Evolutionary conservation across 495 filamentous ascomycete genomes (phyloP), one percentile per base, ranked within the genome.

Genomic region (Penicillium arizonense): DNA sequence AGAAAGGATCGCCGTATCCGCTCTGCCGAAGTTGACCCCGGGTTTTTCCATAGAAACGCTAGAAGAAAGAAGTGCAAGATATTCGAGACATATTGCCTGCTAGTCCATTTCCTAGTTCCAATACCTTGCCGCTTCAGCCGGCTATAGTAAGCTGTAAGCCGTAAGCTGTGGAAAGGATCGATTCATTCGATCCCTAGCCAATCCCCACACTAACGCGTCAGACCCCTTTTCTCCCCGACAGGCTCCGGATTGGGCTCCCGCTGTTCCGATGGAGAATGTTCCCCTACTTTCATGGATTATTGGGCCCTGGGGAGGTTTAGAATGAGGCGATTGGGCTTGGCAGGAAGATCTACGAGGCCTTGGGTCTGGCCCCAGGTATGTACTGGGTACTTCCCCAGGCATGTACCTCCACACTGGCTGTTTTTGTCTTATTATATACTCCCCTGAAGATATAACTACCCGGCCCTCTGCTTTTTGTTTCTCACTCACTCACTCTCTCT

Each of bases 311-410:
- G 35, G 50, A n/a, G 39, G 16, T 50, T 50, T 50, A 62, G 54
- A 63, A 61, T 63, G 54, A 58, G 61, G 54, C 61, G 57, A 47
- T 56, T 30, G 35, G 57, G 23, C 50, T 57, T 59, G 57, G 57
- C 57, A 39, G 30, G 44, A 30, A 36, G 47, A 59, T 50, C 49
- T 33, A 30, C 30, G 35, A 20, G 35, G 48, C 36, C 20, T 38
- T 53, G 32, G 34, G 45, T 10, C 36, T 47, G 33, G 41, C 37
- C 20, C 23, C 41, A 48, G 28, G 47, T 48, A 42, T 45, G 36
- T 44, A 44, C 51, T 39, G 36, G 32, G 34, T 50, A 50, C 44
- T 49, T 37, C 34, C 44, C 28, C 26, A 32, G 41, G 49, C 44
- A 45, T 50, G 48, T 50, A 42, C 20, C 48, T 50, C 48, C 48